Conservation (phyloP, 495 filamentous ascomycete genomes). For the Neurospora pannonica region DNA sequence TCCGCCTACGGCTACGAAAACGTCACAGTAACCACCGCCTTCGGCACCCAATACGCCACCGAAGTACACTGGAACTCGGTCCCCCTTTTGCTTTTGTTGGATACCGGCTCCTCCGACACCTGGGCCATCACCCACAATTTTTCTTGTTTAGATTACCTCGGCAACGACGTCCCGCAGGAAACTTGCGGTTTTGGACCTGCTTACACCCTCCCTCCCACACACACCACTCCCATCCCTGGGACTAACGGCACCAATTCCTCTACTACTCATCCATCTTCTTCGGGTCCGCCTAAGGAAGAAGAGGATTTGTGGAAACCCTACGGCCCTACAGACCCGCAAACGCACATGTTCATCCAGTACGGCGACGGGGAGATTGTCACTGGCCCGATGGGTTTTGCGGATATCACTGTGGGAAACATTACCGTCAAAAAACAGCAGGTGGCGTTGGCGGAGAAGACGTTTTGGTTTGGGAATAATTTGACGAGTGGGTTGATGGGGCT, state of each 20-base stretch:
- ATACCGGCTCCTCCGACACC: constrained; percentile 58
- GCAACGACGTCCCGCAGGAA: constrained; percentile 12
- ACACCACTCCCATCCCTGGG: not conserved
- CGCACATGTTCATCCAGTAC: constrained; percentile 52
- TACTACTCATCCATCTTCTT: not conserved
- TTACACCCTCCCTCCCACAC: not conserved
- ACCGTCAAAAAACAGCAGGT: constrained; percentile 43
- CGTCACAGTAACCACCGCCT: constrained; percentile 25
- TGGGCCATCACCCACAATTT: constrained; percentile 31
- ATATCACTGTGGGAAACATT: constrained; percentile 46
- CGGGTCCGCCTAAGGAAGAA: no score
- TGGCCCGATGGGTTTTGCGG: constrained; percentile 48
- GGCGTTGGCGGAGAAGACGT: constrained; percentile 25
- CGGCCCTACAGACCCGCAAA: constrained; percentile 16
- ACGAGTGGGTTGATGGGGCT: constrained; percentile 53
- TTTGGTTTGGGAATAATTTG: constrained; percentile 36
- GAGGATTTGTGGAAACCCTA: constrained; percentile 13
- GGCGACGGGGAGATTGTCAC: constrained; percentile 46
- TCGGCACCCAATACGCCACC: constrained; percentile 31
- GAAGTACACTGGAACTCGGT: constrained; percentile 20
- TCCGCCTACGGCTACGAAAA: constrained; percentile 27
- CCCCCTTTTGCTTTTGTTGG: constrained; percentile 37
- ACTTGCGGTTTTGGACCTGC: constrained; percentile 21
- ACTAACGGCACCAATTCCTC: not conserved
- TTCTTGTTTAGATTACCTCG: constrained; percentile 17